Evolutionary conservation across 2,329 filamentous ascomycete species (phyloP).

Genomic region (Hypoxylon sp.): DNA sequence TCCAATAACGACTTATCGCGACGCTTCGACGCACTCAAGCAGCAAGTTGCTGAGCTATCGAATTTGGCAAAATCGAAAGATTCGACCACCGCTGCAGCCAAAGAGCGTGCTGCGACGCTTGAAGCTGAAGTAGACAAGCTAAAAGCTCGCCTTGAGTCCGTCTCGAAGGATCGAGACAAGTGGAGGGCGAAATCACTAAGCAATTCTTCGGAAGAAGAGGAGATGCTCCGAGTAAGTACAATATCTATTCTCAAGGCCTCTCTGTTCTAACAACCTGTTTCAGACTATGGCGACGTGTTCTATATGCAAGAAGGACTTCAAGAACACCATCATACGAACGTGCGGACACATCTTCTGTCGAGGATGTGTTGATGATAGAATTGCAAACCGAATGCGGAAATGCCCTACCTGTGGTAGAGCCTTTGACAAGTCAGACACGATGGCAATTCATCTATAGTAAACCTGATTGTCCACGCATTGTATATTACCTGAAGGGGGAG

Average conservation of each 20-base stretch:
- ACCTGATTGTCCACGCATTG: conserved; percentile 22
- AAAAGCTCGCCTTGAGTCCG: conserved; percentile 80
- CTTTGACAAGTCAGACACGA: conserved; percentile 91
- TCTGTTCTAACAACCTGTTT: conserved; percentile 51
- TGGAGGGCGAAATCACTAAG: conserved; percentile 87
- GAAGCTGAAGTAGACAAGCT: conserved; percentile 85
- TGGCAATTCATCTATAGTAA: conserved; percentile 72
- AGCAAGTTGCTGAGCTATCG: conserved; percentile 82
- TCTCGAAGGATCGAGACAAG: conserved; percentile 84
- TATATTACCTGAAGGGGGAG: conserved; percentile 34
- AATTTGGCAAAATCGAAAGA: conserved; percentile 83
- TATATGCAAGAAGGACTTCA: conserved; percentile 92
- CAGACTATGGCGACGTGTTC: conserved; percentile 86
- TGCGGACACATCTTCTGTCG: conserved; percentile 97
- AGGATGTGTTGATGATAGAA: conserved; percentile 88
- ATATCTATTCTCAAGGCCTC: background rate
- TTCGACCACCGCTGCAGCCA: conserved; percentile 62
- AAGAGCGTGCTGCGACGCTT: conserved; percentile 70
- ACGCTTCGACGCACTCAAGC: conserved; percentile 77
- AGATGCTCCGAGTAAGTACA: conserved; percentile 83
- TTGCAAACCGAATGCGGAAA: conserved; percentile 91
- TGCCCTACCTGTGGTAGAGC: conserved; percentile 94
- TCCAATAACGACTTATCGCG: conserved; percentile 77
- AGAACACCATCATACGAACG: conserved; percentile 91
- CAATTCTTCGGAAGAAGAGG: conserved; percentile 84